Evolutionary conservation across 352 stramenopile species (phyloP), one percentile per base, ranked within the genome.

Genomic region (Phytopythium sindhum): DNA sequence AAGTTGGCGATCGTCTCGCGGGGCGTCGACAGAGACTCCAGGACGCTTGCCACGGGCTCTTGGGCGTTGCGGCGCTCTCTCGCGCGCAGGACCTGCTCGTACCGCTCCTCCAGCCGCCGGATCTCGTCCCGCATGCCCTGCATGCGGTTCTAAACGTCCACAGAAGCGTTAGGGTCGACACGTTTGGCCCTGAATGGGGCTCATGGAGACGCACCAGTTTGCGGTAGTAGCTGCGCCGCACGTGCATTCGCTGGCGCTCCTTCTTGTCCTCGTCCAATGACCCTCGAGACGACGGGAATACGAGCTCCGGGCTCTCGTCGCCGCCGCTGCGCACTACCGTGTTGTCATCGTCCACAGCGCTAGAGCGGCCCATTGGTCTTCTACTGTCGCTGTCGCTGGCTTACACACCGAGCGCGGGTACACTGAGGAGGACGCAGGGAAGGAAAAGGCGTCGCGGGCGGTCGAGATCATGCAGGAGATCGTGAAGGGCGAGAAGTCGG

Each of bases 191-290:
- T 35, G 31, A 35, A 35, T 35, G 31, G 31, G 31, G 3, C 4
- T 35, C 37, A 42, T 35, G 6, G 54, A 24, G 17, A 48, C 61
- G 21, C 10, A 77, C 75, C 64, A 76, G 70, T 42, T 76, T 64
- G 4, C 73, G 65, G 52, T 80, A 67, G 65, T 84, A 81, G 50
- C 66, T 79, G 55, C 70, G 70, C 33, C 71, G 77, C 37, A 89
- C 81, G 60, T 90, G 77, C 67, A 83, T 70, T 15, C 80, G 78
- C 67, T 90, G 80, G 5, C 79, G 77, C 64, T 72, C 74, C 21
- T 80, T 74, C 57, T 67, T 78, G 26, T 52, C 54, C 24, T 70
- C 66, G 3, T 67, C 67, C 21, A 37, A 23, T 24, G 26, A 41
- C 51, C 23, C 23, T 3, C 23, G 26, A 7, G 23, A 31, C 21